Base-by-base conservation (phyloP, 2,329 filamentous ascomycete genomes). In the Sarocladium kiliense region DNA sequence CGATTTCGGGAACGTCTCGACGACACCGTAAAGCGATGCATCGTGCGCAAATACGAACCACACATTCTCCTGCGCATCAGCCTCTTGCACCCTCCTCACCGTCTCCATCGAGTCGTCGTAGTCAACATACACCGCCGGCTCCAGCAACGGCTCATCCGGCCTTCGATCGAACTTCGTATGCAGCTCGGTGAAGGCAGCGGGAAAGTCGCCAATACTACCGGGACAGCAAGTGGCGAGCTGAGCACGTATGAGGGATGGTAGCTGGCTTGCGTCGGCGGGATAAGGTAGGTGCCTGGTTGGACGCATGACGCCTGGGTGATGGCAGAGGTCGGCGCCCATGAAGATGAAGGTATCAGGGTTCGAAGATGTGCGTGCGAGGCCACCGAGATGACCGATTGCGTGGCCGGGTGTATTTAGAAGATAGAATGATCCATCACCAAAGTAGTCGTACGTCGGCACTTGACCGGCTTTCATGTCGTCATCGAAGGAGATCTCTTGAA, bases 241-340 rank as follows among this genome's bases (percentile, higher is more conserved):
- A 27, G 34, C 16, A 23, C 26, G 23, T 16, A n/a, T 54, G 2
- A 19, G 26, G 27, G 18, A 25, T 11, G 14, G 41, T 39, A 36
- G 65, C 61, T 1, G n/a, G n/a, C n/a, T n/a, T n/a, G n/a, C n/a
- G n/a, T 50, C 53, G 2, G 61, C 53, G 1, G 72, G 72, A 3
- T 74, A 47, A 1, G 69, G 69, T 0, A 68, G 55, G 55, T 68
- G 65, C 37, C 58, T 47, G 0, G 69, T 70, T 0, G 73, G 73
- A 1, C 73, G 62, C 11, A 74, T 62, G 30, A 66, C 63, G 19
- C 72, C 71, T 2, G 64, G 64, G 42, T 70, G 70, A 58, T 77
- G 74, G 16, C 69, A 75, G 18, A 69, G 59, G 56, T 78, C 75
- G 2, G 68, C 75, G 0, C 73, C 74, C 55, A 76, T 63, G 10